These are phyloP conservation scores for Acidomyces sp. DNA, from an alignment of 495 filamentous ascomycete genomes.

Conservation along the genomic window DNA sequence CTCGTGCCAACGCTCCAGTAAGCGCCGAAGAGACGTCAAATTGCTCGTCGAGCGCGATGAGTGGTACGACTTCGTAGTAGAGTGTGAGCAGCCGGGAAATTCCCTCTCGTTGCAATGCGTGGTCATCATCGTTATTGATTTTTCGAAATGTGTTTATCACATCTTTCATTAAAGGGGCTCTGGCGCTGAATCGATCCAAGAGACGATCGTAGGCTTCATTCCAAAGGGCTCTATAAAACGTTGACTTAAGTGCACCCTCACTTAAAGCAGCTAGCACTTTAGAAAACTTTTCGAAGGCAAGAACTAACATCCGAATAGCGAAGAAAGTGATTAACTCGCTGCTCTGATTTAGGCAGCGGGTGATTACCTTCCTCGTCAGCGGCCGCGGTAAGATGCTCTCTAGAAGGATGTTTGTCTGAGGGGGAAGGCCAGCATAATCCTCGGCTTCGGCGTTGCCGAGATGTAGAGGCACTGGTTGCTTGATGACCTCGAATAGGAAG, in stretches of 20 bases:
- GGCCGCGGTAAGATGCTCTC: constrained; percentile 82
- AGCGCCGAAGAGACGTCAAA: constrained; percentile 73
- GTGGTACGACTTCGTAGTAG: constrained; percentile 71
- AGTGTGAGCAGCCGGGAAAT: constrained; percentile 57
- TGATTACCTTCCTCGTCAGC: constrained; percentile 59
- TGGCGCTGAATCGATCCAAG: constrained; percentile 57
- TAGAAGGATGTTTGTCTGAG: constrained; percentile 59
- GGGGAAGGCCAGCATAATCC: constrained; percentile 43
- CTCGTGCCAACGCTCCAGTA: constrained; percentile 45
- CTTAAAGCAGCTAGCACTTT: constrained; percentile 42
- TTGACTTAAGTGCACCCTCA: constrained; percentile 31
- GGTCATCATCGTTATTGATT: constrained; percentile 41
- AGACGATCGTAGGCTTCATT: constrained; percentile 50
- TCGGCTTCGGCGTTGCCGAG: constrained; percentile 38
- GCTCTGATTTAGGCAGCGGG: constrained; percentile 63
- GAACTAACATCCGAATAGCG: constrained; percentile 58
- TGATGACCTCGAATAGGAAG: constrained; percentile 66
- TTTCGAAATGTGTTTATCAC: constrained; percentile 55
- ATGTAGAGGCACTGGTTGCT: constrained; percentile 54
- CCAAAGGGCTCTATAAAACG: constrained; percentile 39
- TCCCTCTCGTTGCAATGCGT: constrained; percentile 66
- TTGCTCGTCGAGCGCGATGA: constrained; percentile 64
- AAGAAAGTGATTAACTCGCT: constrained; percentile 68
- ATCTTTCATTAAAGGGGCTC: constrained; percentile 67
- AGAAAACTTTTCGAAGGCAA: constrained; percentile 67